Evolutionary conservation across 352 stramenopile genomes (phyloP).

Genomic region (Globisporangium yorkense): DNA sequence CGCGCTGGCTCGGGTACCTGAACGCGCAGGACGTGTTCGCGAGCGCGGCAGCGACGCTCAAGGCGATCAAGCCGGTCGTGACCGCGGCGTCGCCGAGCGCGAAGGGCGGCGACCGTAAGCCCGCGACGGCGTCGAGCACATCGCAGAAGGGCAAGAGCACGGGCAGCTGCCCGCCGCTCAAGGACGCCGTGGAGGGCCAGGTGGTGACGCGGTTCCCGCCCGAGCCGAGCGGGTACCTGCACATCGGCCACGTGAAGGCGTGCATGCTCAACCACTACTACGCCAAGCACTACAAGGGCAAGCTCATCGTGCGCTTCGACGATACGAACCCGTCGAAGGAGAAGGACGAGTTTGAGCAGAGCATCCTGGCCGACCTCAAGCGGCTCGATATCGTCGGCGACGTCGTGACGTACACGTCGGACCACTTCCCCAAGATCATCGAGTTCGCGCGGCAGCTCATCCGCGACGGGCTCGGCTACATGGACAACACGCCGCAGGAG

Average conservation of each 20-base stretch:
- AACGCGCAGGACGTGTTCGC: slow-evolving; percentile 54
- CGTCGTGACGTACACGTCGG: slow-evolving; percentile 95
- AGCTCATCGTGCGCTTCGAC: slow-evolving; percentile 98
- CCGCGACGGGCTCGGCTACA: slow-evolving; percentile 94
- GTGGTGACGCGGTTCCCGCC: slow-evolving; percentile 95
- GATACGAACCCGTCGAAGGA: slow-evolving; percentile 99
- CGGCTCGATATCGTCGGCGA: slow-evolving; percentile 77
- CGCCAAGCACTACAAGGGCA: slow-evolving; percentile 95
- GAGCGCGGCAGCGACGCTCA: slow-evolving; percentile 39
- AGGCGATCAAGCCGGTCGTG: slow-evolving; percentile 32
- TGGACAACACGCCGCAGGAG: slow-evolving; percentile 99
- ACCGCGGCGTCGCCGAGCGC: slow-evolving; percentile 4
- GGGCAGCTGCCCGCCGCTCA: slow-evolving; percentile 90
- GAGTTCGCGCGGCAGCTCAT: slow-evolving; percentile 94
- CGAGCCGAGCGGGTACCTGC: slow-evolving; percentile 14
- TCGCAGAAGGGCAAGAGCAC: slow-evolving; percentile 70
- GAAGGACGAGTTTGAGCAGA: slow-evolving; percentile 99
- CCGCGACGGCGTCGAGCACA: background rate
- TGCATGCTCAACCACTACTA: slow-evolving; percentile 99
- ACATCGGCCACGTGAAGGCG: slow-evolving; percentile 99
- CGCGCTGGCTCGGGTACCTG: slow-evolving; percentile 70
- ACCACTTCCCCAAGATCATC: slow-evolving; percentile 96
- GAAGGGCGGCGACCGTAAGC: slow-evolving; percentile 16
- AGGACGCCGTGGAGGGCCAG: slow-evolving; percentile 92
- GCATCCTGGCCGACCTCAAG: slow-evolving; percentile 89